A percentile compares a stretch with the other conserved stretches of the same genome.
These are phyloP conservation scores for Cutaneotrichosporon sp. DNA, from an alignment of 1,284 basidiomycete genomes.

Conservation along the genomic window DNA sequence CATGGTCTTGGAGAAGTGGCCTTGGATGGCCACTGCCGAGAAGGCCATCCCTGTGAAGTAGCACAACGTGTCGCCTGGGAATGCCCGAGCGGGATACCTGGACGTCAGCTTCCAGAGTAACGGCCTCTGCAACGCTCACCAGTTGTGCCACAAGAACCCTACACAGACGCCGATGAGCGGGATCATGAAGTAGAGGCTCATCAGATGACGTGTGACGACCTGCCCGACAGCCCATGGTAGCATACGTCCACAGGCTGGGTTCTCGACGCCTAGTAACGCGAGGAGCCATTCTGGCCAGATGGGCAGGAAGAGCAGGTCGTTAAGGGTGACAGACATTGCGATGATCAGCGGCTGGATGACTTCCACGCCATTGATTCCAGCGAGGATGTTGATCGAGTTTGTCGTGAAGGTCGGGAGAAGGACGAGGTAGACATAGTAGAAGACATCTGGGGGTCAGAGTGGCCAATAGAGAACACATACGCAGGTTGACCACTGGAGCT, in stretches of 20 bases:
- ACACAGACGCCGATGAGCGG: constrained; percentile 86
- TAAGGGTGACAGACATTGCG: constrained; percentile 81
- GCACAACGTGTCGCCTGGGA: constrained; percentile 96
- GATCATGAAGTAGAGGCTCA: constrained; percentile 94
- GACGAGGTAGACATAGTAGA: constrained; percentile 97
- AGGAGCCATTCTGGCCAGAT: constrained; percentile 63
- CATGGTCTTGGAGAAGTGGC: constrained; percentile 92
- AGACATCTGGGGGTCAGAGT: constrained; percentile 23
- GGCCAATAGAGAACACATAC: constrained; percentile 56
- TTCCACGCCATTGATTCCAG: constrained; percentile 96
- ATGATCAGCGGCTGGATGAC: constrained; percentile 91
- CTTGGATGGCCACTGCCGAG: constrained; percentile 90
- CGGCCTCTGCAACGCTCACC: constrained; percentile 58
- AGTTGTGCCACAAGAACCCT: constrained; percentile 90
- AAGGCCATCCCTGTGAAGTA: constrained; percentile 98
- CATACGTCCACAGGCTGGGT: constrained; percentile 40
- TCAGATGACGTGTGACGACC: constrained; percentile 84
- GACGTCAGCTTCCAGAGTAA: constrained; percentile 18
- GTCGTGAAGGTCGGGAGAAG: constrained; percentile 94
- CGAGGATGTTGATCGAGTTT: constrained; percentile 98
- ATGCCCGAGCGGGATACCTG: constrained; percentile 92
- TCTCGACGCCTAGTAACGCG: constrained; percentile 70
- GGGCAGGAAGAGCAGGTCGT: constrained; percentile 88
- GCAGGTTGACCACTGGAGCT: constrained; percentile 80
- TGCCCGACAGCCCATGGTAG: constrained; percentile 58